Percentiles rank a stretch among this genome's conserved stretches.
These are phyloP conservation scores for Lecanicillium sp. DNA, from an alignment of 2,329 filamentous ascomycete genomes.

Conservation along the genomic window DNA sequence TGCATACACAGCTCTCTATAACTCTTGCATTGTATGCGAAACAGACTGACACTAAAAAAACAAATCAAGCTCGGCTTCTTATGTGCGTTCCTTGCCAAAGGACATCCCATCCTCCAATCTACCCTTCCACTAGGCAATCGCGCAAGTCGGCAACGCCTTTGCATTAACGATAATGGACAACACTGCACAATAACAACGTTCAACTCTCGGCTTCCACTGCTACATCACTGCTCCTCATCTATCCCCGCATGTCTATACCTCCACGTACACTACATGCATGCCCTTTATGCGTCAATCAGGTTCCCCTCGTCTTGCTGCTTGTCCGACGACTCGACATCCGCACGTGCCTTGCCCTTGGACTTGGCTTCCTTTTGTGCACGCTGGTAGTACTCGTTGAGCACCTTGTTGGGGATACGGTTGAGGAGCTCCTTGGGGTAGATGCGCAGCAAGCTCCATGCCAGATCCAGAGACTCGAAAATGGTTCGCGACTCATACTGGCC, in stretches of 20 bases:
- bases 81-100: constrained; percentile 12
- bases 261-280: constrained; percentile 1
- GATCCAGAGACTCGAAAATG: constrained; percentile 89
- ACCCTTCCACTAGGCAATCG: background rate
- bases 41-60: constrained; percentile 19
- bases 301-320: constrained; percentile 44
- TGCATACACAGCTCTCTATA: no score
- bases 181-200: background rate
- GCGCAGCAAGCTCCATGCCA: constrained; percentile 91
- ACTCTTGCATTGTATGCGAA: no score
- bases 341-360: constrained; percentile 50
- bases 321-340: constrained; percentile 29
- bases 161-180: background rate
- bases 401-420: constrained; percentile 83
- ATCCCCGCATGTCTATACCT: constrained; percentile 7
- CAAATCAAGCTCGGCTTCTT: constrained; percentile 13
- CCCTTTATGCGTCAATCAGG: constrained; percentile 47
- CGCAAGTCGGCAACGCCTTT: background rate
- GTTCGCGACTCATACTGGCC: constrained; percentile 84
- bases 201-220: background rate
- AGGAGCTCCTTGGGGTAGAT: constrained; percentile 98
- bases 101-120: background rate
- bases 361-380: constrained; percentile 55
- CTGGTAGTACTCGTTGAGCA: constrained; percentile 77
- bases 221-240: constrained; percentile 10